phyloP scores from a whole-genome alignment of 2,329 filamentous ascomycete genomes.

The Cylindrodendrum hubeiense region DNA sequence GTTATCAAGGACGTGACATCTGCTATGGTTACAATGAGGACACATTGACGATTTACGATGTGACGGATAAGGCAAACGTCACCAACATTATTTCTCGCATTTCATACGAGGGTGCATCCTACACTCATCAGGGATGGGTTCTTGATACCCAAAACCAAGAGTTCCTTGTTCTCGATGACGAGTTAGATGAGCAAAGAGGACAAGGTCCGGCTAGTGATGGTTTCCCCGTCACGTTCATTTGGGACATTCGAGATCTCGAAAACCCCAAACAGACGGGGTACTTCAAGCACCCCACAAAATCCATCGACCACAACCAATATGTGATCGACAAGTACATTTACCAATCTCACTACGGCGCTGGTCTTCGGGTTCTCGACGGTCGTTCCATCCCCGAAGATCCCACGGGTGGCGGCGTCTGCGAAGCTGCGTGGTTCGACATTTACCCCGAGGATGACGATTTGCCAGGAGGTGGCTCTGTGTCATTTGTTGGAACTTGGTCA shows the following conservation, averaged over 20 bases:
- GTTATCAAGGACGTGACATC: constrained; percentile 63
- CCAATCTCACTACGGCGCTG: constrained; percentile 64
- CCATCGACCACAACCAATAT: constrained; percentile 65
- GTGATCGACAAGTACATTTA: constrained; percentile 58
- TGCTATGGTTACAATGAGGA: constrained; percentile 70
- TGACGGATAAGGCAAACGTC: constrained; percentile 60
- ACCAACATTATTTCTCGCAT: constrained; percentile 64
- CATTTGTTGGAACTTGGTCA: constrained; percentile 61
- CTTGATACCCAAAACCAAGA: constrained; percentile 58
- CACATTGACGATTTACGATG: constrained; percentile 65
- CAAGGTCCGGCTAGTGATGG: constrained; percentile 56
- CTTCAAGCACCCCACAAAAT: constrained; percentile 55
- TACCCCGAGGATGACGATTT: constrained; percentile 62
- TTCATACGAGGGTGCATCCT: constrained; percentile 67
- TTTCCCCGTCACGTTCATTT: constrained; percentile 64
- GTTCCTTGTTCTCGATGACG: constrained; percentile 65
- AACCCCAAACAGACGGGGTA: constrained; percentile 57
- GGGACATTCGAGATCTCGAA: constrained; percentile 59
- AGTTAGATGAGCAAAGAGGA: constrained; percentile 61
- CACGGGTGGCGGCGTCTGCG: constrained; percentile 58
- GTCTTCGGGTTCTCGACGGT: constrained; percentile 57
- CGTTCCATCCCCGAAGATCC: constrained; percentile 54
- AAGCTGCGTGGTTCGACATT: constrained; percentile 64
- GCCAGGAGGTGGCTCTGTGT: constrained; percentile 52
- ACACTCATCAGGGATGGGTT: constrained; percentile 71